A percentile compares a stretch with the other conserved stretches of the same genome.
Conservation (phyloP, 169 alveolate genomes). For the Theileria luwenshuni region DNA sequence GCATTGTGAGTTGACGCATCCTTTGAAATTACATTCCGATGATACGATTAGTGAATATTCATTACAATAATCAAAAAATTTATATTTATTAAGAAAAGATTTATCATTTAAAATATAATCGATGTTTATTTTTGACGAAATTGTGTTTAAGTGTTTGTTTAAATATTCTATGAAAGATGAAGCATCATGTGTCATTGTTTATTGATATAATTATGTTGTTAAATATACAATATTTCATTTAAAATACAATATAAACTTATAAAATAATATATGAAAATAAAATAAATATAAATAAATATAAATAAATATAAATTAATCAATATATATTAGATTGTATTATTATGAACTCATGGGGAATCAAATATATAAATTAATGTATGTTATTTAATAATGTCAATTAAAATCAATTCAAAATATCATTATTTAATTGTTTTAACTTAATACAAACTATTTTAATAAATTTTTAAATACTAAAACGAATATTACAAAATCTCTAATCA, state of each 20-base stretch:
- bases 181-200: not conserved
- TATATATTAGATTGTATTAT: no score
- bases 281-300: not conserved
- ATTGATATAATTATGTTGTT: not conserved
- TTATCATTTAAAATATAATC: not conserved
- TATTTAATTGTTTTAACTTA: no score
- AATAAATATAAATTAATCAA: not conserved
- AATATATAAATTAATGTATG: not conserved
- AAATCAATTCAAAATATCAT: no score
- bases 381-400: no score
- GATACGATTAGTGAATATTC: conserved; percentile 2
- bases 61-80: conserved; percentile 27
- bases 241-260: not conserved
- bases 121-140: not conserved
- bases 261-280: not conserved
- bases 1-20: conserved; percentile 35
- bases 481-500: not conserved
- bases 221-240: not conserved
- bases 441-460: no score
- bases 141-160: not conserved
- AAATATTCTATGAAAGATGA: not conserved
- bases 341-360: not conserved
- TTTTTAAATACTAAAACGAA: not conserved
- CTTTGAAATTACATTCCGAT: not conserved
- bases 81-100: not conserved